phyloP scores from a whole-genome alignment of 768 basidiomycete genomes.

The Hygrophorus pudorinus region DNA sequence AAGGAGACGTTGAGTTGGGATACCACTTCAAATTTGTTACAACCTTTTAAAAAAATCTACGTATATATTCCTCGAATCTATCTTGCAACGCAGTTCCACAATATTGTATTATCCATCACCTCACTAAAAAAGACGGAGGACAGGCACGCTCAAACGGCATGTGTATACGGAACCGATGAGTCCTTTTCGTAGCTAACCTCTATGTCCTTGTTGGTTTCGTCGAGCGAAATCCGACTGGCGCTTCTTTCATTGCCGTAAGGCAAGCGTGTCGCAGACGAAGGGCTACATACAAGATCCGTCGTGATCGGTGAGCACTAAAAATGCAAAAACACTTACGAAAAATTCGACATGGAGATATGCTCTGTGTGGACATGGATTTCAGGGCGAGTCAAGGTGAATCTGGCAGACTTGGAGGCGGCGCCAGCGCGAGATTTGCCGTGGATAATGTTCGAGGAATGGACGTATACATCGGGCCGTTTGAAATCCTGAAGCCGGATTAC shows the following conservation, averaged over 20 bases:
- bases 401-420: constrained; percentile 20
- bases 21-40: too few species aligned
- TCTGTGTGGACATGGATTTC: constrained; percentile 52
- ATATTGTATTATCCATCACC: too few species aligned
- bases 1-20: constrained; percentile 46
- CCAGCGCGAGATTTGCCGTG: constrained; percentile 24
- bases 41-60: neutral
- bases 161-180: constrained; percentile 16
- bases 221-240: neutral
- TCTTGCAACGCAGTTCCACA: neutral
- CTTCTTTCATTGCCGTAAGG: constrained; percentile 13
- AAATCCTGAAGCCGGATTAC: constrained; percentile 59
- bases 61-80: neutral
- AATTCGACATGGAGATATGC: constrained; percentile 51
- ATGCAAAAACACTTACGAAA: constrained; percentile 26
- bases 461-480: constrained; percentile 32
- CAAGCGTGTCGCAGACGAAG: constrained; percentile 14
- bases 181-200: constrained; percentile 11
- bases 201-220: constrained; percentile 1
- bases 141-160: constrained; percentile 7
- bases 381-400: constrained; percentile 24
- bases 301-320: neutral
- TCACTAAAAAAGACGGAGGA: too few species aligned
- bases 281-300: constrained; percentile 2
- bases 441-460: constrained; percentile 32